A percentile compares a stretch with the other conserved stretches of the same genome.
These are phyloP conservation scores for Sporothrix globosa DNA, from an alignment of 2,329 filamentous ascomycete species.

Conservation along the genomic window DNA sequence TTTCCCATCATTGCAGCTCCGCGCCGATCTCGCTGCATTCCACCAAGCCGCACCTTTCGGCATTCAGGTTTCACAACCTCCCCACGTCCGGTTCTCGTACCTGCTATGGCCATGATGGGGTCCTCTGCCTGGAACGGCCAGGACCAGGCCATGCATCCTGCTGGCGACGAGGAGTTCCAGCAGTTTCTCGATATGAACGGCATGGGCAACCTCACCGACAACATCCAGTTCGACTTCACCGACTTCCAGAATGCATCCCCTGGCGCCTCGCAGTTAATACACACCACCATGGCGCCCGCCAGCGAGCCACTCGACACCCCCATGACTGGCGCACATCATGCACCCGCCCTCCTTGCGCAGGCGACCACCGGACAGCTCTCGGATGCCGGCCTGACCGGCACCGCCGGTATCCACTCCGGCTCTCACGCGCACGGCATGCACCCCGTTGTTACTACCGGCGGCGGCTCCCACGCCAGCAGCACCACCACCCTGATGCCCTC, in stretches of 20 bases:
- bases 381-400: slow-evolving; percentile 35
- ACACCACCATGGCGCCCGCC: slow-evolving; percentile 36
- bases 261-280: slow-evolving; percentile 33
- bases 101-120: slow-evolving; percentile 54
- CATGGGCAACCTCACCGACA: slow-evolving; percentile 58
- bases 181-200: slow-evolving; percentile 65
- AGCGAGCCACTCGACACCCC: slow-evolving; percentile 53
- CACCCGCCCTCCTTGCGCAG: slow-evolving; percentile 45
- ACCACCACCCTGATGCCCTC: slow-evolving; percentile 52
- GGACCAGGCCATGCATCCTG: slow-evolving; percentile 57
- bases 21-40: background rate
- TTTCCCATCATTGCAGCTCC: background rate
- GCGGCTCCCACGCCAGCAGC: slow-evolving; percentile 51
- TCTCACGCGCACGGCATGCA: slow-evolving; percentile 42
- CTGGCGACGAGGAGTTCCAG: slow-evolving; percentile 64
- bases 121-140: slow-evolving; percentile 59
- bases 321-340: slow-evolving; percentile 52
- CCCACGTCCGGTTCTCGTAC: background rate
- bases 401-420: slow-evolving; percentile 45
- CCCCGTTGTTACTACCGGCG: slow-evolving; percentile 49
- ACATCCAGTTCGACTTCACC: slow-evolving; percentile 63
- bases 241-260: slow-evolving; percentile 53
- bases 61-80: background rate
- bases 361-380: slow-evolving; percentile 32
- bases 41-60: background rate